Evolutionary conservation across 441 rosid species (phyloP).

Genomic region (Theobroma grandiflorum): DNA sequence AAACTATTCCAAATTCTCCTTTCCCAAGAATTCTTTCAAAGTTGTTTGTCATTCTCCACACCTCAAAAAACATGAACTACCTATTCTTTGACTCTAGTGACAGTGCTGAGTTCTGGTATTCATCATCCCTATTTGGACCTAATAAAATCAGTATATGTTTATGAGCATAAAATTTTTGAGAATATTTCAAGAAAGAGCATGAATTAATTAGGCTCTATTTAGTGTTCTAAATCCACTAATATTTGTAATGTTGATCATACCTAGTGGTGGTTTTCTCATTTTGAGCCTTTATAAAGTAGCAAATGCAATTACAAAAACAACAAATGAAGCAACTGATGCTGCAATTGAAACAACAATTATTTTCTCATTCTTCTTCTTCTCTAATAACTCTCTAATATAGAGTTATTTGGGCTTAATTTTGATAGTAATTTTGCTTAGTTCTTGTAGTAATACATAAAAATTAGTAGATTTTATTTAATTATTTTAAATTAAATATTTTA

Average conservation of each 20-base stretch:
- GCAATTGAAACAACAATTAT: conserved; percentile 34
- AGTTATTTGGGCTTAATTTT: no score
- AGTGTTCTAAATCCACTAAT: not conserved
- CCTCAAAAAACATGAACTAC: conserved; percentile 40
- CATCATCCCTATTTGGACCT: conserved; percentile 22
- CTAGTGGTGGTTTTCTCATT: conserved; percentile 31
- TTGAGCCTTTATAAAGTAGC: conserved; percentile 32
- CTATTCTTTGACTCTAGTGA: conserved; percentile 25
- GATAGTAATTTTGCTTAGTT: no score
- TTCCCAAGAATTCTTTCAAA: conserved; percentile 40
- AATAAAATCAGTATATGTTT: not conserved
- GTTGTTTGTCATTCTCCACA: conserved; percentile 43
- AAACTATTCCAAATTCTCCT: conserved; percentile 51
- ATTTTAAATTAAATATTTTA: no score
- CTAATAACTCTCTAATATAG: no score
- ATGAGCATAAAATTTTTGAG: not conserved
- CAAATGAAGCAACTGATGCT: conserved; percentile 38
- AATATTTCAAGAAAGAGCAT: not conserved
- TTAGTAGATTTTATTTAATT: no score
- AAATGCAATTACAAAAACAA: conserved; percentile 31
- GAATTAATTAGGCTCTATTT: not conserved
- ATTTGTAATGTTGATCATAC: conserved; percentile 12
- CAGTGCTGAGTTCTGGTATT: not conserved
- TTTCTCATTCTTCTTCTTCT: conserved; percentile 33
- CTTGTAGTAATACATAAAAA: no score